Base-by-base conservation (phyloP, 129 eudicot species). In the Ambrosia trifida region DNA sequence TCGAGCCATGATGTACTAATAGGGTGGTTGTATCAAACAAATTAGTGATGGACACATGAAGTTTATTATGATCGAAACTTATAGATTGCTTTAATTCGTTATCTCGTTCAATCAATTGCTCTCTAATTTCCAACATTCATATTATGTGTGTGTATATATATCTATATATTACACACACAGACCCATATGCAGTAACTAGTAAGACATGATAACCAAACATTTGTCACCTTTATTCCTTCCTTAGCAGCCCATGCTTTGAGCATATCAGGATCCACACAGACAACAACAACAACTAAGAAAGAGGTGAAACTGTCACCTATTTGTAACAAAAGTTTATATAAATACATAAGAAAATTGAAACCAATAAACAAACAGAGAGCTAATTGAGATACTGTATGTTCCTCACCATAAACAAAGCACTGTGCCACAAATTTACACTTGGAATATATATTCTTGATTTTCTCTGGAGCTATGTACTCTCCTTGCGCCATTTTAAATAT, bases 391-490 rank as follows among this genome's bases (percentile, higher is more conserved):
- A 12, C 11, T 5, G 40, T 30, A 58, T 32, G 30, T 68, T 45
- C 75, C 86, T 65, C 79, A 91, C 98, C 98, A 72, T 88, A 75
- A 33, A 91, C 83, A 80, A 91, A 88, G 86, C 95, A 88, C 61
- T 88, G 98, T 57, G 96, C 96, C 28, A 86, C 88, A 71, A 81
- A 91, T 66, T 88, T 88, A 94, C 96, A 80, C 76, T 85, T 91
- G 0, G 87, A 87, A 74, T 91, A 91, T 30, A 86, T 95, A 78
- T 84, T 91, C 81, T 91, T 96, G 45, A 91, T 84, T 81, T 91
- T 91, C 85, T 91, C 98, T 3, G 98, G 98, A 60, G 98, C 96
- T 64, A 91, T 78, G 80, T 91, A 91, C 79, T 91, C 98, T 49
- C 98, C 98, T 77, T 91, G 98, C 32, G 98, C 89, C 81, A 91